phyloP scores from a whole-genome alignment of 345 rosid species.

The Citrus inodora region DNA sequence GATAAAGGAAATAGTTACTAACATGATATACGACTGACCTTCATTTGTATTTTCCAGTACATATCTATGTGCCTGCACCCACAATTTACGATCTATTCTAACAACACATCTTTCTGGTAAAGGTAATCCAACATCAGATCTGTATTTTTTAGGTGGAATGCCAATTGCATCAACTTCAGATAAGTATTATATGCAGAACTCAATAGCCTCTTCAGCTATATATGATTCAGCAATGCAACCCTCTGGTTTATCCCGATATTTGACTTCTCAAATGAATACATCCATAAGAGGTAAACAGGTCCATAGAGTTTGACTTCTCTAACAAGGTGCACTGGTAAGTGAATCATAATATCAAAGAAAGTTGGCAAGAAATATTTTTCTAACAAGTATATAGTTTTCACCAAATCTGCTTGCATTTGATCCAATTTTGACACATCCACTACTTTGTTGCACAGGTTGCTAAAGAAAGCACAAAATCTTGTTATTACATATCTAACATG shows the following conservation, averaged over 20 bases:
- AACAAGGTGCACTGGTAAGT: not conserved
- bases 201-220: not conserved
- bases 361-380: not conserved
- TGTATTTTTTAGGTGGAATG: not conserved
- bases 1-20: no score
- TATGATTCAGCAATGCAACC: constrained; percentile 8
- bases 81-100: not conserved
- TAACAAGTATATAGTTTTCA: not conserved
- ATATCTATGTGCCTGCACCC: not conserved
- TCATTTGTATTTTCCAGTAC: not conserved
- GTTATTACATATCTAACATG: not conserved
- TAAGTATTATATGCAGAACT: not conserved
- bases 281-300: not conserved
- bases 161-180: not conserved
- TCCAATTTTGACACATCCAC: not conserved
- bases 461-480: not conserved
- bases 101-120: not conserved
- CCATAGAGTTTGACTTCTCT: not conserved
- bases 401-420: not conserved
- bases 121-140: not conserved
- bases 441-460: not conserved
- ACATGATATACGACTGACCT: no score
- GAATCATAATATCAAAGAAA: not conserved
- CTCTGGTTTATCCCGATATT: not conserved
- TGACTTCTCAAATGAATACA: not conserved